Conservation (phyloP, 2,329 filamentous ascomycete species). For the Hypoxylon sp. region DNA sequence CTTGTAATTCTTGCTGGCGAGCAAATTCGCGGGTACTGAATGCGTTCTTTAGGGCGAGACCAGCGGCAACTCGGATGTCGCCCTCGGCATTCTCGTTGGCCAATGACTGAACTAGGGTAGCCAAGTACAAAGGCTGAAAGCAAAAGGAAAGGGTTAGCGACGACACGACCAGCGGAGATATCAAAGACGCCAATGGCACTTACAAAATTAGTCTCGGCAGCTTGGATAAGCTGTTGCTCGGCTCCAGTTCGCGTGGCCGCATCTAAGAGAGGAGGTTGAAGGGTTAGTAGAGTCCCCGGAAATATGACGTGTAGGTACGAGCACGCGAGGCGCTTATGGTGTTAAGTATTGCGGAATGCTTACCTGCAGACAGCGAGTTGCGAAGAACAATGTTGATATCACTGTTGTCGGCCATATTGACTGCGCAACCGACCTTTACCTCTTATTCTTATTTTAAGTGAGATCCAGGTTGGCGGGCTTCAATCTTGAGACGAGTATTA, state of each 20-base stretch:
- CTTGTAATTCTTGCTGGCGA: constrained; percentile 90
- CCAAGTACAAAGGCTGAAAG: constrained; percentile 83
- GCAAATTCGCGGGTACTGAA: constrained; percentile 93
- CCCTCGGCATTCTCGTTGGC: constrained; percentile 89
- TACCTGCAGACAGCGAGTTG: constrained; percentile 96
- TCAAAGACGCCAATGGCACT: constrained; percentile 50
- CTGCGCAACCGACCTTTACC: constrained; percentile 49
- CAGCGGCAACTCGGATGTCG: constrained; percentile 92
- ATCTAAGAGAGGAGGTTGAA: constrained; percentile 70
- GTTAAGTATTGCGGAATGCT: constrained; percentile 55
- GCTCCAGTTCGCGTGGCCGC: constrained; percentile 89
- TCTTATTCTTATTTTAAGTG: constrained; percentile 20
- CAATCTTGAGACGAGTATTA: constrained; percentile 30
- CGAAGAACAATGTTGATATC: constrained; percentile 98
- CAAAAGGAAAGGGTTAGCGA: constrained; percentile 40
- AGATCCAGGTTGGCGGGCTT: constrained; percentile 39
- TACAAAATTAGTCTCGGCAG: constrained; percentile 97
- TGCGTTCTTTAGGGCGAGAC: constrained; percentile 97
- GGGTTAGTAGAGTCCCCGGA: constrained; percentile 53
- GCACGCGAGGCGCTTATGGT: constrained; percentile 32
- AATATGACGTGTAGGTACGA: constrained; percentile 46
- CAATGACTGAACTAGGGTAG: constrained; percentile 92
- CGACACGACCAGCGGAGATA: constrained; percentile 16
- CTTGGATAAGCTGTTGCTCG: constrained; percentile 93
- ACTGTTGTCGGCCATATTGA: constrained; percentile 76